Evolutionary conservation across 441 rosid species (phyloP).

Genomic region (Monsonia emarginata): DNA sequence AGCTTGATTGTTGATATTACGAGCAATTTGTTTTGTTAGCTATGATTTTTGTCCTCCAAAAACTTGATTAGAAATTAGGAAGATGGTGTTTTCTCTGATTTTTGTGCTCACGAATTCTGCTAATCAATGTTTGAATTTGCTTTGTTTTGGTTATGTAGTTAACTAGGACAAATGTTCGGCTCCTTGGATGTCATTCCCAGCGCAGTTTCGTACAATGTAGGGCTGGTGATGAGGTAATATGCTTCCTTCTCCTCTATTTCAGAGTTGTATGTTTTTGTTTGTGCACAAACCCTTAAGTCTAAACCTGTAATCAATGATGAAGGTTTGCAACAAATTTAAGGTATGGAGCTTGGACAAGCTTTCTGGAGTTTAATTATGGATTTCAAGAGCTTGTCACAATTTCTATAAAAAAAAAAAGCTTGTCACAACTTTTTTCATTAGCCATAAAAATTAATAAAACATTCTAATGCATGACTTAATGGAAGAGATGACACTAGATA

Average conservation of each 20-base stretch:
- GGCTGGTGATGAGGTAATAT: slow-evolving; percentile 52
- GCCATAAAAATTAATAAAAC: neutral
- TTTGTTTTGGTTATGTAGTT: slow-evolving; percentile 27
- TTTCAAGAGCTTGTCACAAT: neutral
- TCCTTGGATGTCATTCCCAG: slow-evolving; percentile 19
- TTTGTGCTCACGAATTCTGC: too few species aligned
- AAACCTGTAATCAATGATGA: neutral
- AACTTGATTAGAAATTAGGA: neutral
- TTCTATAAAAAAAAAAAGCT: neutral
- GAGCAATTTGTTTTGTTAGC: too few species aligned
- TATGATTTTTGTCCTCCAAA: too few species aligned
- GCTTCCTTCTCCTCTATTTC: neutral
- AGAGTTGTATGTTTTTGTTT: neutral
- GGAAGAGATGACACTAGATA: neutral
- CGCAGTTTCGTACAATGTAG: slow-evolving; percentile 22
- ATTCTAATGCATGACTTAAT: neutral
- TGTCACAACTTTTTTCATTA: too few species aligned
- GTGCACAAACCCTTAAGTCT: neutral
- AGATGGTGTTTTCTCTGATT: neutral
- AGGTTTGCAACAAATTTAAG: neutral
- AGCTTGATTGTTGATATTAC: too few species aligned
- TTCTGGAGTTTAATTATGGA: too few species aligned
- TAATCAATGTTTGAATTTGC: neutral
- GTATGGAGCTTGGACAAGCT: neutral
- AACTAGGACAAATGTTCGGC: slow-evolving; percentile 22